Evolutionary conservation across 2,329 filamentous ascomycete species (phyloP), one percentile per base, ranked within the genome.

Genomic region (Tolypocladium endophyticum): DNA sequence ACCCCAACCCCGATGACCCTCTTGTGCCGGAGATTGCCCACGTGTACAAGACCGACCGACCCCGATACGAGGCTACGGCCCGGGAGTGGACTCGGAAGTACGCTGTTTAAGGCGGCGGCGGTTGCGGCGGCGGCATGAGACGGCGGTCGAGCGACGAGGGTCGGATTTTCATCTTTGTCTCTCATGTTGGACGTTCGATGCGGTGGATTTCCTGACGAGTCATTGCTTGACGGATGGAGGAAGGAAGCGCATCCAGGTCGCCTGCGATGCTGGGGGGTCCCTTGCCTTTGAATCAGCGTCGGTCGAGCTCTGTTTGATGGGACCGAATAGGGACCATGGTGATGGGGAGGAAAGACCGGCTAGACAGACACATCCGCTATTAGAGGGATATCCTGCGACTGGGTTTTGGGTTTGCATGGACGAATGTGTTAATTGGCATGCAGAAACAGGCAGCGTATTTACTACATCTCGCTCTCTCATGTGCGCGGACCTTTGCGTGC

Each of bases 21-120:
- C 87, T 99, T 68, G 94, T 99, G 63, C 94, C 94, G 65, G 94
- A 99, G 81, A 99, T 99, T 71, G 94, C 94, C 70, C 94, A 99
- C 74, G 92, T 97, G 74, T 99, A 99, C 89, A 99, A 99, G 87
- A 97, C 93, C 66, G 94, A 99, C 78, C 89, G 92, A 69, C 86
- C 90, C 70, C 85, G 92, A 76, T 99, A 99, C 78, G 94, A 99
- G 81, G 90, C 91, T 66, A 97, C 92, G 61, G 94, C 94, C 63
- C 84, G 93, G 69, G 94, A 99, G 81, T 99, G 94, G 94, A 99
- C 94, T 71, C 87, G 93, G 77, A 99, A 99, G 84, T 97, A 97
- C 76, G 94, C 94, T 73, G 94, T 97, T 77, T 97, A 83, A 69
- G 62, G 43, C 11, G 9, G 43, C 11, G 9, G 59, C 56, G 63